Evolutionary conservation across 2,329 filamentous ascomycete genomes (phyloP), one percentile per base, ranked within the genome.

Genomic region (Cylindrodendrum hubeiense): DNA sequence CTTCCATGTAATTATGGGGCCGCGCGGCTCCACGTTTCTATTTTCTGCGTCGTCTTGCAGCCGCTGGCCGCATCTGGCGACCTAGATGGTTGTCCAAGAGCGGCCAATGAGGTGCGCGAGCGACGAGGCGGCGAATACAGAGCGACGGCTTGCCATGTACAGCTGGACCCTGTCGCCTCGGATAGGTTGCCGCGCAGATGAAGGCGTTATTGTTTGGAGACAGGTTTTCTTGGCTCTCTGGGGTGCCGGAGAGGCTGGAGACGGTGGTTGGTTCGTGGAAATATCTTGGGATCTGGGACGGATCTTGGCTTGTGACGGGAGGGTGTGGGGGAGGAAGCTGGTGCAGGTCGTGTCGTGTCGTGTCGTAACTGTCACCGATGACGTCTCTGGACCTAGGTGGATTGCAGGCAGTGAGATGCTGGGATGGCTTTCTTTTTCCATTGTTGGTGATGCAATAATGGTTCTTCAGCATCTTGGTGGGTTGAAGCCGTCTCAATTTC

Each of bases 61-160:
- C 61, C 71, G 71, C 71, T 70, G 71, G 67, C 71, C 70, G 65
- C 69, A 62, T 69, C 60, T 57, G 56, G 64, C 70, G 71, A 70
- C 71, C 71, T 63, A 53, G 46, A 51, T 63, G 62, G 60, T 66
- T 57, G 47, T 49, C 67, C 50, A 55, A 41, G 44, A 59, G 34
- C 46, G 58, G 54, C 71, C 69, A 73, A 73, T 60, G 34, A 19
- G 19, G 22, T 17, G 51, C 43, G 37, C 28, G 44, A 30, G 9
- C 13, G 22, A 41, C 15, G n/a, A 22, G 49, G 15, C 41, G 54
- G 41, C 41, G 54, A 46, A 37, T 55, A 43, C 53, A 8, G 10
- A 15, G n/a, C 12, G 46, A 21, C 17, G 46, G 26, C 26, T 10
- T 17, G n/a, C n/a, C n/a, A n/a, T n/a, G n/a, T n/a, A 8, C 22